Base-by-base conservation (phyloP, 345 rosid genomes). In the Gossypium australe region DNA sequence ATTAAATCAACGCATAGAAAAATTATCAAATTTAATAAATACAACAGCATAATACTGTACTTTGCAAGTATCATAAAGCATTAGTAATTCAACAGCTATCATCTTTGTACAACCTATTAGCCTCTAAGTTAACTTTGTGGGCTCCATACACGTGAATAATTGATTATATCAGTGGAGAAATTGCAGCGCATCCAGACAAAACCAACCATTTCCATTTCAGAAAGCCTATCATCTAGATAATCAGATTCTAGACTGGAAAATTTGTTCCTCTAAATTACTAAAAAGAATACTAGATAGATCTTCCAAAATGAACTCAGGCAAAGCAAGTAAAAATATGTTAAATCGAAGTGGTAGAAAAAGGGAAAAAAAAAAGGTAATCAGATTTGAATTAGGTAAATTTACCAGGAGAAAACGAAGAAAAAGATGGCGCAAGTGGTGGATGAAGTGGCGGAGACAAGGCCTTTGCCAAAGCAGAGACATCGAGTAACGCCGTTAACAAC, bases 401-500 rank as follows among this genome's bases (percentile, higher is more conserved):
- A 94, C 98, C 98, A 94, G 76, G 98, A 94, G 34, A 92, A 56
- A 61, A 90, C 81, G 89, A 94, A 94, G 93, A 89, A 89, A 88
- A 90, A 67, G 74, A 86, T 85, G 74, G 98, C 89, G 73, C 86
- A 84, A 69, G 76, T 75, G 2, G 92, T 83, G 77, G 88, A 78
- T 63, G 87, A 89, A 74, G 83, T 85, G 18, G 94, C 97, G 9
- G 78, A 73, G 11, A 89, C 77, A 2, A 94, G 97, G 45, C 98
- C 98, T 70, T 82, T 91, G 24, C 98, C 96, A 52, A 80, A 91
- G 75, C 98, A 94, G 80, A 92, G 95, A 80, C 99, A 95, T 82
- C 82, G 84, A 1, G 99, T 91, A 51, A 91, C 94, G 80, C 84
- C 93, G 84, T 86, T 87, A 68, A 95, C 70, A 78, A 90, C 82